Conservation (phyloP, 2,329 filamentous ascomycete species). For the Fusarium sp. region DNA sequence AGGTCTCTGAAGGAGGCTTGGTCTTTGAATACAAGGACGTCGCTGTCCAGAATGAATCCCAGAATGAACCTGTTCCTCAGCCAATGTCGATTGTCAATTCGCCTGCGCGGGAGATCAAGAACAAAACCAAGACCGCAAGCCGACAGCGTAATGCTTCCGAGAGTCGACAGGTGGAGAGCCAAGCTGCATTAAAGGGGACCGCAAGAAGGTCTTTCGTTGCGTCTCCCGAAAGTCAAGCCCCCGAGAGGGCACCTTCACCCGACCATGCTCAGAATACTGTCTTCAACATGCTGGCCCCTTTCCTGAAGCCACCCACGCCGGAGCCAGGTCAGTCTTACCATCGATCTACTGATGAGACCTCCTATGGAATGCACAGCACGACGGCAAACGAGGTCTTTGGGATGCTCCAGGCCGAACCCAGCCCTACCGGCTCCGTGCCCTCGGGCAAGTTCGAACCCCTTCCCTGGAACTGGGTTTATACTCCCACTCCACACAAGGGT, state of each 20-base stretch:
- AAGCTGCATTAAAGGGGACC: conserved; percentile 7
- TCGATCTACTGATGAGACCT: conserved; percentile 59
- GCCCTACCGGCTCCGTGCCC: conserved; percentile 50
- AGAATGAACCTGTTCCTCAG: conserved; percentile 11
- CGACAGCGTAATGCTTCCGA: conserved; percentile 30
- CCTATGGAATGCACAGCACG: conserved; percentile 69
- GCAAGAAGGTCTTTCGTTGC: conserved; percentile 15
- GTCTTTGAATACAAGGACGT: conserved; percentile 54
- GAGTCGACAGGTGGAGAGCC: conserved; percentile 25
- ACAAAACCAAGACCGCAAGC: conserved; percentile 20
- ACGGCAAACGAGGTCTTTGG: conserved; percentile 68
- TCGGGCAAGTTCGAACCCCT: conserved; percentile 57
- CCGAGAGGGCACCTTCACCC: conserved; percentile 30
- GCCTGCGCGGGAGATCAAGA: conserved; percentile 18
- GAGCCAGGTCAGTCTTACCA: conserved; percentile 53
- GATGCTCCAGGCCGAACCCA: conserved; percentile 54
- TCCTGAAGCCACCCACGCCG: conserved; percentile 63
- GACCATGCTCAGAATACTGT: conserved; percentile 59
- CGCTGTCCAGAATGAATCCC: not conserved
- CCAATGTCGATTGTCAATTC: conserved; percentile 40
- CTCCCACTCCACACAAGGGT: conserved; percentile 52
- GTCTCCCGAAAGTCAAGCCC: conserved; percentile 26
- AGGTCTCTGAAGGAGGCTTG: conserved; percentile 50
- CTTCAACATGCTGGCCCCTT: conserved; percentile 65
- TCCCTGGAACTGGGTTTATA: conserved; percentile 68